A percentile compares a stretch with the other conserved stretches of the same genome.
These are phyloP conservation scores for Phytophthora pistaciae DNA, from an alignment of 352 stramenopile genomes.

Conservation along the genomic window DNA sequence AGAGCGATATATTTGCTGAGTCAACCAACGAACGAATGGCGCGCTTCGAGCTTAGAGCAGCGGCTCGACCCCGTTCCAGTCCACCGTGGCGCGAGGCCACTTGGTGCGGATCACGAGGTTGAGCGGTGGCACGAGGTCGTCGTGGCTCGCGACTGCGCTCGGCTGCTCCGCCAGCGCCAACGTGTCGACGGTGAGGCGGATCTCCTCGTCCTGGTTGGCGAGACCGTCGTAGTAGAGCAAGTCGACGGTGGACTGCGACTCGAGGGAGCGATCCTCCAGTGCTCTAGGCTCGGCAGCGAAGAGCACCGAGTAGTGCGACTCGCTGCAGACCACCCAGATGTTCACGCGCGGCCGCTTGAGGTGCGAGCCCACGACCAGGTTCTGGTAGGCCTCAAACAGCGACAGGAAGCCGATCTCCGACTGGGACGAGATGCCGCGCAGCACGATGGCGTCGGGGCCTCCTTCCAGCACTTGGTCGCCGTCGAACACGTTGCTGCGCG, in stretches of 20 bases:
- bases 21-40: not conserved
- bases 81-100: slow-evolving; percentile 77
- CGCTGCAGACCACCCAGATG: slow-evolving; percentile 93
- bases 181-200: slow-evolving; percentile 66
- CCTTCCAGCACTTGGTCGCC: slow-evolving; percentile 81
- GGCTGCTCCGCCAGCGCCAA: slow-evolving; percentile 33
- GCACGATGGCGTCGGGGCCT: slow-evolving; percentile 66
- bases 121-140: slow-evolving; percentile 86
- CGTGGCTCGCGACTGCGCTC: slow-evolving; percentile 38
- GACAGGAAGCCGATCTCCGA: slow-evolving; percentile 89
- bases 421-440: slow-evolving; percentile 72
- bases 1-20: not conserved
- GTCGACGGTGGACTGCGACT: slow-evolving; percentile 57
- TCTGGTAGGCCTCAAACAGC: slow-evolving; percentile 93
- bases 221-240: slow-evolving; percentile 92
- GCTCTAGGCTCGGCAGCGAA: slow-evolving; percentile 53
- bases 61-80: slow-evolving; percentile 92
- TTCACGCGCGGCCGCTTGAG: slow-evolving; percentile 83
- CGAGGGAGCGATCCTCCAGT: slow-evolving; percentile 44
- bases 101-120: slow-evolving; percentile 92
- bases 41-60: slow-evolving; percentile 60
- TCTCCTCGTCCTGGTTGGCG: slow-evolving; percentile 89
- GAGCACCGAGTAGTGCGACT: slow-evolving; percentile 94
- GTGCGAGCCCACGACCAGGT: slow-evolving; percentile 83
- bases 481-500: slow-evolving; percentile 96